These are phyloP conservation scores for Stemphylium lycopersici DNA, from an alignment of 2,329 filamentous ascomycete species.

Conservation along the genomic window DNA sequence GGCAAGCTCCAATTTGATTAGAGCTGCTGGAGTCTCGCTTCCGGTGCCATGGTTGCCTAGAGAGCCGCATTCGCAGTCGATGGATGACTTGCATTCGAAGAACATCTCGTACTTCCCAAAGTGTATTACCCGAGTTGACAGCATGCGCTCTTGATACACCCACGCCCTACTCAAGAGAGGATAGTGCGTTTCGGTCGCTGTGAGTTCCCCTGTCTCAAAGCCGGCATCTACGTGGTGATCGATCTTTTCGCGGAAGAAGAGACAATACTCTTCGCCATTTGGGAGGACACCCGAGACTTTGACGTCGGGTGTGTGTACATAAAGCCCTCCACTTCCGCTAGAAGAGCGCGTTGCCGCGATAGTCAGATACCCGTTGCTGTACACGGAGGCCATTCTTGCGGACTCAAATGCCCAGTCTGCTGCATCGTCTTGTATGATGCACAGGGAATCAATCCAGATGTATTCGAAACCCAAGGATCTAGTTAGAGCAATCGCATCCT, in stretches of 20 bases:
- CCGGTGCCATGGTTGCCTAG: not conserved
- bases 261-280: no score
- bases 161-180: constrained; percentile 12
- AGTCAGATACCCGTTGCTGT: not conserved
- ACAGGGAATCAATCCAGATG: constrained; percentile 32
- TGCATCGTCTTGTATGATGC: constrained; percentile 9
- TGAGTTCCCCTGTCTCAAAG: no score
- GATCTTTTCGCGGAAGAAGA: no score
- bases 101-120: constrained; percentile 16
- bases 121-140: constrained; percentile 14
- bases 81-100: constrained; percentile 20
- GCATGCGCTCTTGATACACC: constrained; percentile 21
- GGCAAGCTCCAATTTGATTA: no score
- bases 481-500: not conserved
- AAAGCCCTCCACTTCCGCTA: no score
- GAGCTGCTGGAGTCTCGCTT: no score
- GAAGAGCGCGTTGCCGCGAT: no score
- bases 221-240: no score
- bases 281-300: no score
- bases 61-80: not conserved
- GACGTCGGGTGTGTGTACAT: no score
- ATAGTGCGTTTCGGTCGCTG: not conserved
- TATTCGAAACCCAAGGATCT: constrained; percentile 20
- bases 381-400: not conserved
- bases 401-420: not conserved